Evolutionary conservation across 176 grass and related monocot species (phyloP).

Genomic region (Oryza brachyantha): DNA sequence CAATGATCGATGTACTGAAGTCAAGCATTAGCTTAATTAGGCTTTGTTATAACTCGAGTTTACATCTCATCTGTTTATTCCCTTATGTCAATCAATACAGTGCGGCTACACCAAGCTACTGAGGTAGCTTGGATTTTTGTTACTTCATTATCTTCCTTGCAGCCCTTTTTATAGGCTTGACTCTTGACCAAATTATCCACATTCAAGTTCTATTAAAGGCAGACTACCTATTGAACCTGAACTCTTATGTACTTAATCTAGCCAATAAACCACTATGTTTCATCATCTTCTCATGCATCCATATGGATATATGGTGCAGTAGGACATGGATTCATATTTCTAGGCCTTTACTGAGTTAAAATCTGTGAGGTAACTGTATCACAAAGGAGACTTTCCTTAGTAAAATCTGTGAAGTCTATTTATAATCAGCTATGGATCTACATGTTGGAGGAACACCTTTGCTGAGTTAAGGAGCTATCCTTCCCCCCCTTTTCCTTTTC

Average conservation of each 20-base stretch:
- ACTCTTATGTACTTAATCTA: background rate
- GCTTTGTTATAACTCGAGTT: slow-evolving; percentile 9
- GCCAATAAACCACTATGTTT: background rate
- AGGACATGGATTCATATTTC: background rate
- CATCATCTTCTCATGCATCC: background rate
- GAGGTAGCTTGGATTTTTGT: background rate
- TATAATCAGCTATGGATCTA: background rate
- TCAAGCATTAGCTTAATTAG: background rate
- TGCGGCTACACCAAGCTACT: background rate
- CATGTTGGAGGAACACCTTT: slow-evolving; percentile 24
- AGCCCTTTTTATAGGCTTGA: background rate
- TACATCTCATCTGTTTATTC: slow-evolving; percentile 7
- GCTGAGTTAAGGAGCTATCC: background rate
- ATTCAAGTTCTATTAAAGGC: slow-evolving; percentile 9
- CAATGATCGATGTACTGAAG: background rate
- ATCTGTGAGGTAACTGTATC: background rate
- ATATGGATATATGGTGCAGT: background rate
- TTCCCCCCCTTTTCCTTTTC: slow-evolving; percentile 14
- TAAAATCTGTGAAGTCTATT: background rate
- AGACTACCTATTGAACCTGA: background rate
- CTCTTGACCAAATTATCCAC: background rate
- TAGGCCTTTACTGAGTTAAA: background rate
- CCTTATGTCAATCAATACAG: slow-evolving; percentile 12
- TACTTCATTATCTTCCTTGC: background rate
- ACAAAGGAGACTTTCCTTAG: background rate